Base-by-base conservation (phyloP, 1,284 basidiomycete genomes). In the Cronartium ribicola region DNA sequence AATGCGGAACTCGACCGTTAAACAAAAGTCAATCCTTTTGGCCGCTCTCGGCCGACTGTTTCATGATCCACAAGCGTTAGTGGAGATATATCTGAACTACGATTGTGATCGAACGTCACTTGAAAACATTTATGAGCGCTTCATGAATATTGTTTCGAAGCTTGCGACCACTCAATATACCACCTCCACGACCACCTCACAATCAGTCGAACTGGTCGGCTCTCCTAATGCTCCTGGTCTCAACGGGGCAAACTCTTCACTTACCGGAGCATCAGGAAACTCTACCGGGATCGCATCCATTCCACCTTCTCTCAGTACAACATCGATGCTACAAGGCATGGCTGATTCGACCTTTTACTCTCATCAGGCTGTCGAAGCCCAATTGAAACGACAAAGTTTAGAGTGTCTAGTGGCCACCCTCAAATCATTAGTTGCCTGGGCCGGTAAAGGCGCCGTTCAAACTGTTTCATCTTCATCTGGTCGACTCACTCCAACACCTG, bases 121-220 rank as follows among this genome's bases (percentile, higher is more conserved):
- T 6, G 94, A 95, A 80, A 97, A 98, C 82, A 94, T 97, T 75
- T 98, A 97, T 81, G 94, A 98, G 80, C 90, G 92, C 89, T 91
- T 96, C 68, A 93, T 96, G 85, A 95, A 95, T 82, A 90, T 94
- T 77, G 87, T 96, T 77, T 94, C 93, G 14, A 95, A 94, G 83
- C 88, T 95, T 76, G 88, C 89, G 7, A 89, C 90, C 20, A 86
- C 88, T 46, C 87, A 90, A 55, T 86, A 87, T 70, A 85, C 85
- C 5, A 79, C 86, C 62, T 82, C 84, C 51, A 80, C 80, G 41
- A 84, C 83, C 71, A 81, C 82, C 20, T 67, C 66, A 29, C 72
- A 75, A 67, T 75, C 72, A 40, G 72, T 67, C 7, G 72, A 75
- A 65, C 61, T 75, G 3, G 66, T 75, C 3, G 72, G 72, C 14